Conservation (phyloP, 345 rosid genomes). For the Jatropha curcas region DNA sequence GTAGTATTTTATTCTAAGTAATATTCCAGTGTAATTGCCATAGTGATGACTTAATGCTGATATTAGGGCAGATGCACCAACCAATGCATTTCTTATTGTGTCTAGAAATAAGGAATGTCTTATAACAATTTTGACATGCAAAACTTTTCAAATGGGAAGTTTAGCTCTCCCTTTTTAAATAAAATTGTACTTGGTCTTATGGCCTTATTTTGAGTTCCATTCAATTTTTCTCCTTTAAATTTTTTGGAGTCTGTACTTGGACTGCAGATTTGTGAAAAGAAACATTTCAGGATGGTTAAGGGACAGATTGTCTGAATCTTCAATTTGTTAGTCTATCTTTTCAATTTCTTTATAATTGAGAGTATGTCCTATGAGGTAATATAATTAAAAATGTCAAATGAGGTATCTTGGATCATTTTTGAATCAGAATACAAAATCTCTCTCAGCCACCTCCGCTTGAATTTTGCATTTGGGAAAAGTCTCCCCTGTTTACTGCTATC, state of each 20-base stretch:
- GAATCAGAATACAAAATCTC: background rate
- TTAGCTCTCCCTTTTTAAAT: background rate
- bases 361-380: too few species aligned
- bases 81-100: background rate
- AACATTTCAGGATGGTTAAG: background rate
- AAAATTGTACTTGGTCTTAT: background rate
- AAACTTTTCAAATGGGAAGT: background rate
- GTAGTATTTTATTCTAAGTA: background rate
- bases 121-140: background rate
- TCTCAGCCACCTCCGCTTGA: background rate
- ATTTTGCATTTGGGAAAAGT: background rate
- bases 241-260: background rate
- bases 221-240: background rate
- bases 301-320: background rate
- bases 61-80: background rate
- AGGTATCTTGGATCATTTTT: background rate
- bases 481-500: too few species aligned
- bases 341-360: background rate
- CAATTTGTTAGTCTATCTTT: background rate
- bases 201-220: background rate
- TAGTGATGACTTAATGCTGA: background rate
- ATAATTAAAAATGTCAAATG: background rate
- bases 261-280: background rate
- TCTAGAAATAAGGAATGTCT: background rate
- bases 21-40: background rate